phyloP scores from a whole-genome alignment of 768 basidiomycete genomes.

The Suillus paluster region DNA sequence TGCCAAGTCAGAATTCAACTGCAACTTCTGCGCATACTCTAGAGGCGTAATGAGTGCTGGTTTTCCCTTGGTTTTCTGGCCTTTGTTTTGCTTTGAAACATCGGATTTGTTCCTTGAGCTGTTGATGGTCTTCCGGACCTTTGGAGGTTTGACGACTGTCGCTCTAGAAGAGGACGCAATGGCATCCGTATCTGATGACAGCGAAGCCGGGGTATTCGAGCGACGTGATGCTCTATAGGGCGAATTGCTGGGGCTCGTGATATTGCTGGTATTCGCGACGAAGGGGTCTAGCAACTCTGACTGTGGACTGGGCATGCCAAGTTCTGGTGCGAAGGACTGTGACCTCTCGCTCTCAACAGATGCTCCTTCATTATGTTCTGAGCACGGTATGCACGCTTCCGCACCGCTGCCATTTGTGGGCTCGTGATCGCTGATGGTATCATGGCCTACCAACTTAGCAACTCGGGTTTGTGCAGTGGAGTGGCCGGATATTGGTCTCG shows the following conservation, averaged over 20 bases:
- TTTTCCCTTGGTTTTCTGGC: constrained; percentile 45
- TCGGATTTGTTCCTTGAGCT: constrained; percentile 22
- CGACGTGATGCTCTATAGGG: neutral
- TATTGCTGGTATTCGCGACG: constrained; percentile 15
- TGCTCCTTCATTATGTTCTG: neutral
- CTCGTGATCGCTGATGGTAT: neutral
- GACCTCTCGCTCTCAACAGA: neutral
- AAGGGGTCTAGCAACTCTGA: neutral
- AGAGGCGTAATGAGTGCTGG: constrained; percentile 48
- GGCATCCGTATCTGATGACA: constrained; percentile 3
- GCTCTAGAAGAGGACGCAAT: constrained; percentile 5
- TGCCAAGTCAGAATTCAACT: constrained; percentile 32
- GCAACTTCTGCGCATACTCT: constrained; percentile 57
- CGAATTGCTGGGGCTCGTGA: constrained; percentile 25
- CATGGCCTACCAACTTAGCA: neutral
- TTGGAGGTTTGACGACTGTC: neutral
- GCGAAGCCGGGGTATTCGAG: neutral
- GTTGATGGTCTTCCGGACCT: constrained; percentile 25
- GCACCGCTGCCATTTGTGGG: neutral
- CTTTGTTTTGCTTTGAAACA: constrained; percentile 10
- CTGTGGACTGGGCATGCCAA: neutral
- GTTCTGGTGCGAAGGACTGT: neutral
- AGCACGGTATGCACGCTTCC: neutral
- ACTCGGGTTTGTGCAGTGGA: neutral
- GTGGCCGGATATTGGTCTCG: neutral